A percentile compares a stretch with the other conserved stretches of the same genome.
phyloP scores from a whole-genome alignment of 129 eudicot species.

The sunflower (Helianthus annuus) region HanXRQr2.0-SUNRISE NC_035437.2:105947054-105947553 shows the following conservation, averaged over 20 bases:
- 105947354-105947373: background rate
- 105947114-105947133: slow-evolving; percentile 98
- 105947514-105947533: no score
- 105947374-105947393: background rate
- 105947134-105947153: slow-evolving; percentile 96
- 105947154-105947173: slow-evolving; percentile 96
- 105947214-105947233: slow-evolving; percentile 91
- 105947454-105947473: no score
- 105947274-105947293: slow-evolving; percentile 41
- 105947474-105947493: no score
- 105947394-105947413: no score
- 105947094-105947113: background rate
- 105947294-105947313: slow-evolving; percentile 10
- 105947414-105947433: no score
- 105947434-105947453: no score
- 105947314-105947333: background rate
- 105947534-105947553: no score
- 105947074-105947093: slow-evolving; percentile 8
- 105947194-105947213: slow-evolving; percentile 87
- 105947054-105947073: background rate
- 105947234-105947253: slow-evolving; percentile 78
- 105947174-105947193: slow-evolving; percentile 92
- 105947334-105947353: background rate
- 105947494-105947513: no score
- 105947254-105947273: slow-evolving; percentile 84